Percentiles rank a stretch among this genome's conserved stretches.
These are phyloP conservation scores for Climacium dendroides DNA, from an alignment of 225 moss, liverwort and hornwort species.

Conservation along the genomic window DNA sequence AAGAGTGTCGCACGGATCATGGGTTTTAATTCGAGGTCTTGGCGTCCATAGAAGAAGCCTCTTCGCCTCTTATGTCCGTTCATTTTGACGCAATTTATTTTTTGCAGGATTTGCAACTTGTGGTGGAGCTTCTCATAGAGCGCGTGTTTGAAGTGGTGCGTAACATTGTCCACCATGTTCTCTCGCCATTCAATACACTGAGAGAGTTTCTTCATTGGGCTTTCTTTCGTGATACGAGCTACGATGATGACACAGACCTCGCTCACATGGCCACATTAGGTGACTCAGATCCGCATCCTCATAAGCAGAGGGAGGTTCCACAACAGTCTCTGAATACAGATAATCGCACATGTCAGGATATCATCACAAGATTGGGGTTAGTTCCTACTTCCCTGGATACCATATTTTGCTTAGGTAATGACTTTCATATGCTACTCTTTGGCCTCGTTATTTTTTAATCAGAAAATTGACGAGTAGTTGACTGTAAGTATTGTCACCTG, in stretches of 20 bases:
- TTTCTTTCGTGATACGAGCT: conserved; percentile 29
- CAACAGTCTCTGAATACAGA: conserved; percentile 66
- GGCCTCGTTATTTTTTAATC: neutral
- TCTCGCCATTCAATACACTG: conserved; percentile 67
- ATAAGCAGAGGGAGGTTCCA: conserved; percentile 26
- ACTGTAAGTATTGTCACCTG: neutral
- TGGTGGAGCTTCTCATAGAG: conserved; percentile 70
- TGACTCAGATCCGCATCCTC: conserved; percentile 42
- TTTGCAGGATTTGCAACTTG: conserved; percentile 82
- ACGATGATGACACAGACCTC: conserved; percentile 4
- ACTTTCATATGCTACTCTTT: neutral
- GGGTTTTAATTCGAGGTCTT: neutral
- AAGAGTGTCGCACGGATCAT: neutral
- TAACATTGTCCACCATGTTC: conserved; percentile 33
- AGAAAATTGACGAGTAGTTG: neutral
- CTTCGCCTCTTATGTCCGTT: neutral
- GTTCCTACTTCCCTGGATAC: neutral
- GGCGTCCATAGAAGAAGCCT: neutral
- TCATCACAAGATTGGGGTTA: conserved; percentile 68
- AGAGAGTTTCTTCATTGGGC: conserved; percentile 43
- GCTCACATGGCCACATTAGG: conserved; percentile 47
- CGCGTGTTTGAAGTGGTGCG: conserved; percentile 60
- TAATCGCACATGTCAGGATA: conserved; percentile 80
- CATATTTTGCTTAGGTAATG: neutral
- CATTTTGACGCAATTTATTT: neutral